A percentile compares a stretch with the other conserved stretches of the same genome.
phyloP scores from a whole-genome alignment of 2,329 filamentous ascomycete genomes.

The Diaporthe citriasiana region DNA sequence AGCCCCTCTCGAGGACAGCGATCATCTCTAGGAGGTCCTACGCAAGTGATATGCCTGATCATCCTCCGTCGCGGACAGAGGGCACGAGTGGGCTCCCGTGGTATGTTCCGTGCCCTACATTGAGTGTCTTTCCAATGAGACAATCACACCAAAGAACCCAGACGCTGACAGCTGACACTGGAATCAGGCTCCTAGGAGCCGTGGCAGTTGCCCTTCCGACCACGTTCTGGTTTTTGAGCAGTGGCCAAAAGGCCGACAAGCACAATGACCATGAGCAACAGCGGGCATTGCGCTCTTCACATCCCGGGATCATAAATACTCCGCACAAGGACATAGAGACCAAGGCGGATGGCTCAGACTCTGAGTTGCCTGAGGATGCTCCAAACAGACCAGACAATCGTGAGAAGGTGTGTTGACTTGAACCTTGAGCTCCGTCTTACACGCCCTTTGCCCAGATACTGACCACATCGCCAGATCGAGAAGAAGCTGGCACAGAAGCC shows the following conservation, averaged over 20 bases:
- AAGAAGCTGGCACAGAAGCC: conserved; percentile 48
- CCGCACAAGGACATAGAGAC: conserved; percentile 8
- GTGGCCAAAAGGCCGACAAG: conserved; percentile 12
- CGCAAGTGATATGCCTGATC: conserved; percentile 17
- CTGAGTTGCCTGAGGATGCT: conserved; percentile 24
- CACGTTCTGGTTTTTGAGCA: conserved; percentile 13
- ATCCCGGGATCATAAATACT: conserved; percentile 13
- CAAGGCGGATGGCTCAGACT: conserved; percentile 23
- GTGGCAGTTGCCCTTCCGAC: neutral
- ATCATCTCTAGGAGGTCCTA: neutral
- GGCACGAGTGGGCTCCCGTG: conserved; percentile 4
- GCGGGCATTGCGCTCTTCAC: neutral
- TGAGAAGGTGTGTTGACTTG: conserved; percentile 1
- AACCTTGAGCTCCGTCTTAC: neutral
- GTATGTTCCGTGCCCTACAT: neutral
- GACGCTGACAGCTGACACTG: neutral
- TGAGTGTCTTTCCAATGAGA: neutral
- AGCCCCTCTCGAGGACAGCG: neutral
- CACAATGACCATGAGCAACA: conserved; percentile 29
- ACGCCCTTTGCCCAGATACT: neutral
- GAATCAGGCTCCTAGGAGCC: conserved; percentile 2
- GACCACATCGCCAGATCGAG: conserved; percentile 45
- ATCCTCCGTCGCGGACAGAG: conserved; percentile 18
- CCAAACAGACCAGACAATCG: conserved; percentile 38
- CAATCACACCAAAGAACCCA: too few species aligned